Conservation (phyloP, 495 filamentous ascomycete genomes). For the Evernia prunastri region DNA sequence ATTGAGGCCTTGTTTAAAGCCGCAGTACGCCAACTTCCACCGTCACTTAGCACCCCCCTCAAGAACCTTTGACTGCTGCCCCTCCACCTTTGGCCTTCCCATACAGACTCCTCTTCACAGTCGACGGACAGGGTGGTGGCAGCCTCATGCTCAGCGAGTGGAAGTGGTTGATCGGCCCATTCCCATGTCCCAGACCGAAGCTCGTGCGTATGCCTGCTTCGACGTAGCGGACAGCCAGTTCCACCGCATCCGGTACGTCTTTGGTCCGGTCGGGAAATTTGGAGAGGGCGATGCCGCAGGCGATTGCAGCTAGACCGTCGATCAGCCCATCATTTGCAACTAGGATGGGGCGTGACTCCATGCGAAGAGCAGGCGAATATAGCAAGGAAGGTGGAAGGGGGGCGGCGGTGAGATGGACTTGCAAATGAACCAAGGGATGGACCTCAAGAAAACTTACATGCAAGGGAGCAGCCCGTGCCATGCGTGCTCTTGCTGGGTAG, state of each 20-base stretch:
- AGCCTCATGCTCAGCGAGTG: conserved; percentile 48
- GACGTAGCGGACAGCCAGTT: conserved; percentile 67
- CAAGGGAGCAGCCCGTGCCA: conserved; percentile 91
- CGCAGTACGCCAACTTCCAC: neutral
- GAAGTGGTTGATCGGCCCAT: conserved; percentile 90
- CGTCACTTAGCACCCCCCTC: neutral
- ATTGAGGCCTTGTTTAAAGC: neutral
- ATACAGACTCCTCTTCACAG: neutral
- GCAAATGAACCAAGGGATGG: neutral
- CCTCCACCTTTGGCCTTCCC: neutral
- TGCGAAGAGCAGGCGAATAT: neutral
- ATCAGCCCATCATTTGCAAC: neutral
- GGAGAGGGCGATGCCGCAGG: conserved; percentile 72
- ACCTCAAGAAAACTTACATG: conserved; percentile 50
- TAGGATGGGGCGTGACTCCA: neutral
- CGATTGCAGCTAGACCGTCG: conserved; percentile 64
- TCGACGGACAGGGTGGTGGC: neutral
- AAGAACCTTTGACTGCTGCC: neutral
- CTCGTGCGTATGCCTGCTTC: conserved; percentile 78
- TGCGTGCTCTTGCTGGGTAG: conserved; percentile 75
- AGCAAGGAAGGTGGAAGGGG: neutral
- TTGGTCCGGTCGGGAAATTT: conserved; percentile 63
- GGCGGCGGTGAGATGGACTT: neutral
- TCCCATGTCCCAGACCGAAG: conserved; percentile 65
- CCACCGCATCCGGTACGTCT: conserved; percentile 56